Conservation (phyloP, 441 rosid genomes). For the Bruguiera hainesii region DNA sequence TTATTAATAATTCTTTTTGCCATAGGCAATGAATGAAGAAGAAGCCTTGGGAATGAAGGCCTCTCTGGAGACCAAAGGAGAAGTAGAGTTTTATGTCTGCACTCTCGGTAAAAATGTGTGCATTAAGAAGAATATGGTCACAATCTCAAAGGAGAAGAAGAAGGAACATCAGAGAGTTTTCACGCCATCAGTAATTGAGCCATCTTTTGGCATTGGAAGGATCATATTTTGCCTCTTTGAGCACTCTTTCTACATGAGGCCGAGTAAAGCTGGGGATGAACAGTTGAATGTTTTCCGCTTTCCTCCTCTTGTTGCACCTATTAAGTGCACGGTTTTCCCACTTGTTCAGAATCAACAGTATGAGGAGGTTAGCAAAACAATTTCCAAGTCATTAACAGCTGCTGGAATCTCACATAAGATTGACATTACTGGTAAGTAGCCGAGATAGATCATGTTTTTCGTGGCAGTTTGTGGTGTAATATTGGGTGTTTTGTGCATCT, state of each 20-base stretch:
- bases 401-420: constrained; percentile 71
- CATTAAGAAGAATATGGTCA: constrained; percentile 58
- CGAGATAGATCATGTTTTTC: background rate
- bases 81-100: constrained; percentile 56
- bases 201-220: constrained; percentile 71
- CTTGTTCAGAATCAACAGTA: constrained; percentile 62
- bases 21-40: constrained; percentile 56
- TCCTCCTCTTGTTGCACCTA: constrained; percentile 70
- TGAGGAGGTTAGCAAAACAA: constrained; percentile 58
- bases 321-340: constrained; percentile 74
- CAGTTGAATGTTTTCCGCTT: constrained; percentile 67
- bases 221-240: constrained; percentile 70
- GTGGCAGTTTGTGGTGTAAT: background rate
- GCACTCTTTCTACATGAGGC: constrained; percentile 63
- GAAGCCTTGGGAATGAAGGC: constrained; percentile 67
- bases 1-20: background rate
- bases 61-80: constrained; percentile 58
- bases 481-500: background rate
- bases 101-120: constrained; percentile 45
- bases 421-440: constrained; percentile 57
- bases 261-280: constrained; percentile 67
- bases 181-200: constrained; percentile 73
- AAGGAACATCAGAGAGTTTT: constrained; percentile 69
- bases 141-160: constrained; percentile 72
- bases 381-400: constrained; percentile 54